Percentiles rank a stretch among this genome's conserved stretches.
Conservation (phyloP, 768 basidiomycete species). For the Boletus sensibilis region DNA sequence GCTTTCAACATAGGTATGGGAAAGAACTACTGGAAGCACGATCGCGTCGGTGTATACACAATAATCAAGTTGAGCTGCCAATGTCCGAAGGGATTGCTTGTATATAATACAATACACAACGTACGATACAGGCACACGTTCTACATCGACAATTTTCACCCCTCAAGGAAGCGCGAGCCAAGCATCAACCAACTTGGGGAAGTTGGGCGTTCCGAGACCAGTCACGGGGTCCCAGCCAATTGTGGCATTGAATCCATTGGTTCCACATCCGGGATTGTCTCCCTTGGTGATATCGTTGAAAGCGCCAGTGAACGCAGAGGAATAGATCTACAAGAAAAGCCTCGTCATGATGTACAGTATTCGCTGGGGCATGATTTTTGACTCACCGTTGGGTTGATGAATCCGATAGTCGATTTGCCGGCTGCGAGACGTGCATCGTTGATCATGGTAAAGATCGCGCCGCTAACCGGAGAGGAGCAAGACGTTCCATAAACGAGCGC, state of each 20-base stretch:
- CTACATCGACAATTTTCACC: not conserved
- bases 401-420: constrained; percentile 36
- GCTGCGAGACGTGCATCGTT: constrained; percentile 37
- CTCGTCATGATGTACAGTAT: not conserved
- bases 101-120: not conserved
- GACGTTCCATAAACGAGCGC: constrained; percentile 34
- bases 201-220: constrained; percentile 44
- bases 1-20: too few species aligned
- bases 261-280: constrained; percentile 29
- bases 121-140: not conserved
- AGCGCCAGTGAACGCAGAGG: constrained; percentile 7
- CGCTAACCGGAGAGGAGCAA: constrained; percentile 32
- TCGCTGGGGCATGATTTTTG: constrained; percentile 19
- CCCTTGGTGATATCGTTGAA: constrained; percentile 25
- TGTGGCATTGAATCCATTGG: constrained; percentile 25
- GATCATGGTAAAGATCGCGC: constrained; percentile 34
- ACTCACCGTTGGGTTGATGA: constrained; percentile 48
- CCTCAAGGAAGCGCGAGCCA: constrained; percentile 40
- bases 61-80: too few species aligned
- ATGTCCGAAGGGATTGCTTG: too few species aligned
- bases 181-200: constrained; percentile 44
- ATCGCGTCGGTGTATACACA: too few species aligned
- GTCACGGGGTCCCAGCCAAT: constrained; percentile 36
- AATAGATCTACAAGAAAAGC: constrained; percentile 16
- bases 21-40: too few species aligned